Evolutionary conservation across 306 rosid species (phyloP), one percentile per base, ranked within the genome.

Genomic region (Dryas drummondii): DNA sequence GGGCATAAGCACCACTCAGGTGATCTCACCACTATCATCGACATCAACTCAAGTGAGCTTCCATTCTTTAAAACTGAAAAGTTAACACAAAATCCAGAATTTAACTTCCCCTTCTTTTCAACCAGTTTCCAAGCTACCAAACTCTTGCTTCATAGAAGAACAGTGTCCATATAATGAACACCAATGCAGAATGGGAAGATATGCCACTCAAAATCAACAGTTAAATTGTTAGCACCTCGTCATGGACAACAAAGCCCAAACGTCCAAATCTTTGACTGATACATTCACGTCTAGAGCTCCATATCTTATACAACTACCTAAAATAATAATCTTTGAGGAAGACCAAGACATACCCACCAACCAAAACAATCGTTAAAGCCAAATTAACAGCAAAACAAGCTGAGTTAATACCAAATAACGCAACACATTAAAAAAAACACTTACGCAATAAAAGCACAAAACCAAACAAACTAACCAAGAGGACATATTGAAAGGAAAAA

Each of bases 381-480:
- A 54, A 73, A 65, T 48, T 32, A 64, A 45, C 58, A 63, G 17
- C 41, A 14, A 67, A 66, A 9, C 9, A 57, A 50, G 58, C 48
- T 42, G 9, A 40, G 41, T 10, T 12, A 75, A 54, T 56, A 46
- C 61, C 19, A 62, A 54, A 6, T 47, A 52, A 22, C 57, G 32
- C 55, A 17, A 46, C 60, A 48, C 66, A 40, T 19, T 42, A 70
- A 27, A 11, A 40, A 40, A 2, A 45, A 7, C 17, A 61, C 22
- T 61, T 19, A 5, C 3, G 17, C 32, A 37, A 61, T 32, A 61
- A 40, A 53, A 32, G 10, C n/a, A 14, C 58, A 76, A 66, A 41
- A n/a, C 65, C 41, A 75, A 53, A 71, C 19, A 15, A 73, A 52
- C 26, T 26, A 73, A 76, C 32, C 68, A 58, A 17, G 48, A 71